Percentiles rank a stretch among this genome's conserved stretches.
These are phyloP conservation scores for Helicosporidium sp. DNA, from an alignment of 139 green algal genomes.

Conservation along the genomic window DNA sequence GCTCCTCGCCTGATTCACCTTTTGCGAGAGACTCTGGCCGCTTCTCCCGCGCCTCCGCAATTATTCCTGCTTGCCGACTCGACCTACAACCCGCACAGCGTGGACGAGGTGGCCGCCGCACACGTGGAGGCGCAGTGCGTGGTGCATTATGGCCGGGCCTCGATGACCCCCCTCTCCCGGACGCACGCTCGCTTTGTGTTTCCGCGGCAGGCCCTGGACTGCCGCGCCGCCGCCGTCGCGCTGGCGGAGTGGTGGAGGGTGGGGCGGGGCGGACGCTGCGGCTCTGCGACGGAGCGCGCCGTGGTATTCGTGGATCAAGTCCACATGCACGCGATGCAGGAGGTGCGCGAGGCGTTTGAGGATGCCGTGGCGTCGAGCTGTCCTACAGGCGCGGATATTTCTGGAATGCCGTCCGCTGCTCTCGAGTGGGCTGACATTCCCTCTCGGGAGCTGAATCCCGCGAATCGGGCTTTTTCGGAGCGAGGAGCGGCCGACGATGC, in stretches of 20 bases:
- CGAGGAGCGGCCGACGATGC: too few species aligned
- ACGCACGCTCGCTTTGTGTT: slow-evolving; percentile 69
- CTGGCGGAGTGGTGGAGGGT: slow-evolving; percentile 3
- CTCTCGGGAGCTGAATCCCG: too few species aligned
- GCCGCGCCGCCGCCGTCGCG: not conserved
- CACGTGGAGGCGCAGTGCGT: slow-evolving; percentile 56
- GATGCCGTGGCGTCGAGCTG: too few species aligned
- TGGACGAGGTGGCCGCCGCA: slow-evolving; percentile 61
- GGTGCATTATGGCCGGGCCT: slow-evolving; percentile 77
- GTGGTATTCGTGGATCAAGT: slow-evolving; percentile 38
- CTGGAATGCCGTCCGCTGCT: too few species aligned
- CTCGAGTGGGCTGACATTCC: too few species aligned
- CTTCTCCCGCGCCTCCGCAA: slow-evolving; percentile 20
- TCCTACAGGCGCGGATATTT: too few species aligned
- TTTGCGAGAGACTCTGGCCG: too few species aligned
- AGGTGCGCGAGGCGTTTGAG: slow-evolving; percentile 3
- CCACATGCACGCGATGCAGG: slow-evolving; percentile 15
- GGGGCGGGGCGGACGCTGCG: not conserved
- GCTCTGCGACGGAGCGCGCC: not conserved
- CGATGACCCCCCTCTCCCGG: slow-evolving; percentile 37
- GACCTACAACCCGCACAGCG: slow-evolving; percentile 53
- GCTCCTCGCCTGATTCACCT: too few species aligned
- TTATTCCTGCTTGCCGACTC: slow-evolving; percentile 61
- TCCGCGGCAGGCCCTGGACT: slow-evolving; percentile 16
- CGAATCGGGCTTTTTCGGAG: too few species aligned